These are phyloP conservation scores for Marasmius tenuissimus DNA, from an alignment of 1,284 basidiomycete genomes.

Conservation along the genomic window DNA sequence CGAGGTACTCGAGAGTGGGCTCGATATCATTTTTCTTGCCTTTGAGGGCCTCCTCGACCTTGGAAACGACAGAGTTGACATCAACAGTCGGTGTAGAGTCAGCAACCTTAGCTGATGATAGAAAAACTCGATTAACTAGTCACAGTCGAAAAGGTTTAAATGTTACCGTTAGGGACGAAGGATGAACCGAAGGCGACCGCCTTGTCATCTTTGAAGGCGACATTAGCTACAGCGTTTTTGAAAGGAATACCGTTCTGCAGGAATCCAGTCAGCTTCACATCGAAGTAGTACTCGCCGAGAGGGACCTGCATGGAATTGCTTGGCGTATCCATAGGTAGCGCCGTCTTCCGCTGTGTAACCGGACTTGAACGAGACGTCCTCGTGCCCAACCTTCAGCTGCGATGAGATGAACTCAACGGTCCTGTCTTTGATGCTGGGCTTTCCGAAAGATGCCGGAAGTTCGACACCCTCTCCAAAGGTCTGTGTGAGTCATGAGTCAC, in stretches of 20 bases:
- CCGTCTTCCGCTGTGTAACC: conserved; percentile 30
- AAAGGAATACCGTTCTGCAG: conserved; percentile 43
- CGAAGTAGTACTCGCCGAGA: neutral
- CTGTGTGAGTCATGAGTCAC: conserved; percentile 19
- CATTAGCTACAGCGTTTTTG: conserved; percentile 48
- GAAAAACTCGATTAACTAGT: too few relatives aligned
- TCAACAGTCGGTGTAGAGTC: conserved; percentile 29
- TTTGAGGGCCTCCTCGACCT: conserved; percentile 28
- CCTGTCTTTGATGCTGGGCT: conserved; percentile 26
- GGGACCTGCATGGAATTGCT: conserved; percentile 39
- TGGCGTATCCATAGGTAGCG: conserved; percentile 35
- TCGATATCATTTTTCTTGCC: conserved; percentile 33
- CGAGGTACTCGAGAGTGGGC: conserved; percentile 37
- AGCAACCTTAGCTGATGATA: conserved; percentile 28
- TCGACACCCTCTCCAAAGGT: conserved; percentile 44
- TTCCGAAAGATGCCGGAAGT: conserved; percentile 31
- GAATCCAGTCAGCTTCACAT: neutral
- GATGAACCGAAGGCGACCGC: conserved; percentile 51
- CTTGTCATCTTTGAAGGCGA: conserved; percentile 39
- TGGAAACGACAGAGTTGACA: conserved; percentile 26
- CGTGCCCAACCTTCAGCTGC: conserved; percentile 27
- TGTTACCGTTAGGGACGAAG: conserved; percentile 45
- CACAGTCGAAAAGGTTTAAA: conserved; percentile 1
- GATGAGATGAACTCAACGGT: conserved; percentile 35
- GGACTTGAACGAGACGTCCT: conserved; percentile 31